These are phyloP conservation scores for Lecanicillium sp. DNA, from an alignment of 2,329 filamentous ascomycete genomes.

Conservation along the genomic window DNA sequence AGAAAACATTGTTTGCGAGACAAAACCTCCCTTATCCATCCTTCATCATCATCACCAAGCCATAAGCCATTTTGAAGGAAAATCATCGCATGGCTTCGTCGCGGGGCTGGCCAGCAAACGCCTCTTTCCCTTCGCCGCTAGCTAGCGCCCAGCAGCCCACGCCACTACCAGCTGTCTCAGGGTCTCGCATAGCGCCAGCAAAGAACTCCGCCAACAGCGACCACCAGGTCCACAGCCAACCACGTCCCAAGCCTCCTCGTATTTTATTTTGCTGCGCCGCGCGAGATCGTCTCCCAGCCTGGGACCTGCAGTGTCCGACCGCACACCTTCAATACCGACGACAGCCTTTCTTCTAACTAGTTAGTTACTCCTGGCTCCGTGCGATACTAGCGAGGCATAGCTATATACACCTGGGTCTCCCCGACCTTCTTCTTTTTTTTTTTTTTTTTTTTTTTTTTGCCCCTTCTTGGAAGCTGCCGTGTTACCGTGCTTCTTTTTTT, in stretches of 20 bases:
- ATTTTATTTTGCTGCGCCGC: constrained; percentile 10
- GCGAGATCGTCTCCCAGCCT: constrained; percentile 5
- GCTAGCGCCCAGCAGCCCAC: background rate
- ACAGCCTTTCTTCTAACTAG: background rate
- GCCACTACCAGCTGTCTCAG: constrained; percentile 4
- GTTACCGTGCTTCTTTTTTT: background rate
- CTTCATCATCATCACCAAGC: constrained; percentile 2
- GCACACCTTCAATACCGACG: background rate
- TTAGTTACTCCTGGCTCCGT: background rate
- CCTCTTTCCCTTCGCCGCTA: background rate
- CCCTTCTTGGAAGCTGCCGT: background rate
- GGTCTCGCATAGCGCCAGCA: constrained; percentile 2
- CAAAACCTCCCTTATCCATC: background rate
- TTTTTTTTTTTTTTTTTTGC: background rate
- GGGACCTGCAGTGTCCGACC: constrained; percentile 3
- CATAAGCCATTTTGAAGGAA: background rate
- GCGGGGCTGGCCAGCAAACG: constrained; percentile 10
- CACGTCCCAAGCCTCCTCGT: constrained; percentile 15
- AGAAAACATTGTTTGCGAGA: background rate
- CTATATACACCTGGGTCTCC: constrained; percentile 7
- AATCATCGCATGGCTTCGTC: background rate
- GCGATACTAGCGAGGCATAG: background rate
- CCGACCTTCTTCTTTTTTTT: background rate
- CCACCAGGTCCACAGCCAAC: constrained; percentile 12
- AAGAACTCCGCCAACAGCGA: background rate